Conservation (phyloP, 352 stramenopile species). For the Blastocystis sp. region DNA sequence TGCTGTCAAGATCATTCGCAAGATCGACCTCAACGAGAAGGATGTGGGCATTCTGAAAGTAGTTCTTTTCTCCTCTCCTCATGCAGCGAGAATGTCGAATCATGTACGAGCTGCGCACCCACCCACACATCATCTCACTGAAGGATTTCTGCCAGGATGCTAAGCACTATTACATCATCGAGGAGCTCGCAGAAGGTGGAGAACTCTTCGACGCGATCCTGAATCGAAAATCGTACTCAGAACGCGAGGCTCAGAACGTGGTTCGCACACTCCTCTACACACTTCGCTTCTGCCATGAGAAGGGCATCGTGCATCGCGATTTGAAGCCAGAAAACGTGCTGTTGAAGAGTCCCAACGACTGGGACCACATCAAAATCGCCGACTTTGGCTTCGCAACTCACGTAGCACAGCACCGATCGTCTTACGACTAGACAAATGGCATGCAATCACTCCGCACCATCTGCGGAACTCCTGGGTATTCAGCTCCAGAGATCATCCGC, state of each 20-base stretch:
- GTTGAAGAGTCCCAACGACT: slow-evolving; percentile 71
- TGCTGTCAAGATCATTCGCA: slow-evolving; percentile 95
- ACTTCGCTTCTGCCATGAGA: slow-evolving; percentile 78
- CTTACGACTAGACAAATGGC: slow-evolving; percentile 64
- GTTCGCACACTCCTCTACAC: slow-evolving; percentile 74
- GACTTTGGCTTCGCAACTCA: slow-evolving; percentile 76
- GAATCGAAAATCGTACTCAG: slow-evolving; percentile 67
- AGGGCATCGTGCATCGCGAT: slow-evolving; percentile 71
- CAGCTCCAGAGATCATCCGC: slow-evolving; percentile 75
- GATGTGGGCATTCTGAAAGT: slow-evolving; percentile 75
- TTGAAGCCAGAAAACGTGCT: slow-evolving; percentile 77
- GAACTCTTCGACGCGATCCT: slow-evolving; percentile 32
- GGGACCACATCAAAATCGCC: slow-evolving; percentile 77
- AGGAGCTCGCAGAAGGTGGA: slow-evolving; percentile 72
- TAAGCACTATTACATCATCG: slow-evolving; percentile 92
- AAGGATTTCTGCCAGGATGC: slow-evolving; percentile 83
- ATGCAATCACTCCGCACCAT: slow-evolving; percentile 72
- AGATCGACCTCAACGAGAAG: slow-evolving; percentile 89
- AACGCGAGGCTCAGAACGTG: slow-evolving; percentile 74
- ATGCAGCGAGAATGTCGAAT: slow-evolving; percentile 97
- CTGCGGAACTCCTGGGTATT: slow-evolving; percentile 71
- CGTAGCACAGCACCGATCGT: not conserved
- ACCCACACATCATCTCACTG: slow-evolving; percentile 83
- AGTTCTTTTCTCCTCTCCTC: slow-evolving; percentile 67
- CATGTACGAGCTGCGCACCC: slow-evolving; percentile 82